A percentile compares a stretch with the other conserved stretches of the same genome.
These are phyloP conservation scores for Epichloe coenophiala DNA, from an alignment of 2,329 filamentous ascomycete genomes.

Conservation along the genomic window DNA sequence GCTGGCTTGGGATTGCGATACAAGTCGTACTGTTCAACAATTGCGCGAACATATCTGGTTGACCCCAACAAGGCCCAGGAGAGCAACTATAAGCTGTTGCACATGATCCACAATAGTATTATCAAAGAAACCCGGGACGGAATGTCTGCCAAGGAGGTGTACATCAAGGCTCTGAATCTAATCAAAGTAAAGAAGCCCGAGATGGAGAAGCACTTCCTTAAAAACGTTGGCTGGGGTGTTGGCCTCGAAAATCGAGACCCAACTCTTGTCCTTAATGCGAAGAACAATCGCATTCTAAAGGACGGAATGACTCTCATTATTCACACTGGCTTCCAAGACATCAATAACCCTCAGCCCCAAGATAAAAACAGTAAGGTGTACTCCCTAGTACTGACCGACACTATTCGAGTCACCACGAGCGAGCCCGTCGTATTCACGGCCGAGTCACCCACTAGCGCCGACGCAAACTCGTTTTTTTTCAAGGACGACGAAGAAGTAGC, in stretches of 20 bases:
- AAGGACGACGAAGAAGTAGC: constrained; percentile 87
- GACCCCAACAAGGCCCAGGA: constrained; percentile 96
- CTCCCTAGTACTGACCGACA: constrained; percentile 85
- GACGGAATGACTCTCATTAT: constrained; percentile 96
- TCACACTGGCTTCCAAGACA: constrained; percentile 77
- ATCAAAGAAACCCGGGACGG: constrained; percentile 86
- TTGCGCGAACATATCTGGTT: constrained; percentile 88
- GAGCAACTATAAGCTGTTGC: constrained; percentile 79
- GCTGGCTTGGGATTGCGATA: constrained; percentile 86
- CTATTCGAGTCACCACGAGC: constrained; percentile 68
- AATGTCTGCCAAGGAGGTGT: constrained; percentile 75
- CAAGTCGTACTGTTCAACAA: constrained; percentile 86
- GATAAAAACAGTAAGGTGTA: constrained; percentile 85
- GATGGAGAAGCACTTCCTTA: constrained; percentile 85
- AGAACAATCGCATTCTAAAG: constrained; percentile 71
- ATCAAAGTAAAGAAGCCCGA: constrained; percentile 89
- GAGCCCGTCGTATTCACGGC: constrained; percentile 86
- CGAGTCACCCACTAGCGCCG: constrained; percentile 79
- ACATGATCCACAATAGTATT: constrained; percentile 74
- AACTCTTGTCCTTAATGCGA: constrained; percentile 72
- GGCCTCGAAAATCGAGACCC: constrained; percentile 83
- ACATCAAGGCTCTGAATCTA: constrained; percentile 68
- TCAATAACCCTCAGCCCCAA: constrained; percentile 75
- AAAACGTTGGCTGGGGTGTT: constrained; percentile 82
- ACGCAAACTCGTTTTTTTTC: constrained; percentile 98